phyloP scores from a whole-genome alignment of 2,329 filamentous ascomycete species.

The Fusarium clavum region DNA sequence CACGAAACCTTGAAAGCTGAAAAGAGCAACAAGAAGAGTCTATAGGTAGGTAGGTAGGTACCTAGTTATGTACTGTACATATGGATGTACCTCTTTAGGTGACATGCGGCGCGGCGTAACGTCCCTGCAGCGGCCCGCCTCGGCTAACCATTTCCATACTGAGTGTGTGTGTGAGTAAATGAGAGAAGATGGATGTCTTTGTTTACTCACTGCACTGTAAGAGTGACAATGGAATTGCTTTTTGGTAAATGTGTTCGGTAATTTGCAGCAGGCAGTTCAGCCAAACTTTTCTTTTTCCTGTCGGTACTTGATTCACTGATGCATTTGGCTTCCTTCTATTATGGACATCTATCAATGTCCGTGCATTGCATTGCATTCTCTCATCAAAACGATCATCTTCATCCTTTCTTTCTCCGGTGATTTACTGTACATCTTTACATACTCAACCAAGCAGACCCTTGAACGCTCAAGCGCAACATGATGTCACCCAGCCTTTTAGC shows the following conservation, averaged over 20 bases:
- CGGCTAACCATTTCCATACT: slow-evolving; percentile 36
- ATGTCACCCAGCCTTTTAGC: slow-evolving; percentile 34
- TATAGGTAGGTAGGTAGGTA: background rate
- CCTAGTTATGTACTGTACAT: background rate
- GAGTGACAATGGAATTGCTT: background rate
- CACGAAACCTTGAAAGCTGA: background rate
- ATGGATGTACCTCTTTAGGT: background rate
- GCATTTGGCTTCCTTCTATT: background rate
- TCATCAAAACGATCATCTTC: slow-evolving; percentile 13
- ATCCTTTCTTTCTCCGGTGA: background rate
- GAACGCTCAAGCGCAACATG: slow-evolving; percentile 29
- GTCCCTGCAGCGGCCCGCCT: slow-evolving; percentile 43
- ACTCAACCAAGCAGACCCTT: slow-evolving; percentile 7
- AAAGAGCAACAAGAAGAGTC: background rate
- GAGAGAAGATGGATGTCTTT: background rate
- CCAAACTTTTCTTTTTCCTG: background rate
- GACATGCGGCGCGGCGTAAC: slow-evolving; percentile 24
- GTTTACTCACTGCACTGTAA: background rate
- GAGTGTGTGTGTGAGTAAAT: background rate
- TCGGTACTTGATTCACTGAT: background rate
- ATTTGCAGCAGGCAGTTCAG: background rate
- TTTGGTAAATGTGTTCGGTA: background rate
- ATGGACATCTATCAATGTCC: background rate
- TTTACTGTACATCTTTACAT: background rate
- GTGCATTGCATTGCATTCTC: background rate